A percentile compares a stretch with the other conserved stretches of the same genome.
phyloP scores from a whole-genome alignment of 139 green algal genomes.

The Eudorina sp. region DNA sequence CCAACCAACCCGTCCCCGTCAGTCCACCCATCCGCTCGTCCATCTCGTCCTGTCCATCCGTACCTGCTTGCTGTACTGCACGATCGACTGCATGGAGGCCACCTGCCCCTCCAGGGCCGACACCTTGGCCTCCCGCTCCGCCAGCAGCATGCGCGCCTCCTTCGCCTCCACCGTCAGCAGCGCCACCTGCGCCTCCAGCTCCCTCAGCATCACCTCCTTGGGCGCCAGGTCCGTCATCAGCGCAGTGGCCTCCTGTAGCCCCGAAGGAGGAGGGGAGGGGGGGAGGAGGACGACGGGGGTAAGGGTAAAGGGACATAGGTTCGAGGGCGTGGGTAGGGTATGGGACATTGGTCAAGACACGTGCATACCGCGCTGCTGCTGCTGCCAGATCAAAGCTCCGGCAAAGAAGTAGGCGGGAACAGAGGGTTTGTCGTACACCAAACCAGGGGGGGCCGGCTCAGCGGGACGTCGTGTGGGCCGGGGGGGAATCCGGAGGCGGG shows the following conservation, averaged over 20 bases:
- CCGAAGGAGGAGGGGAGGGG: not conserved
- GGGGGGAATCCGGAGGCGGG: too few relatives aligned
- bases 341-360: too few relatives aligned
- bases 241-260: conserved; percentile 24
- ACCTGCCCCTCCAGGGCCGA: conserved; percentile 49
- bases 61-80: conserved; percentile 51
- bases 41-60: too few relatives aligned
- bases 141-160: conserved; percentile 46
- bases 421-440: too few relatives aligned
- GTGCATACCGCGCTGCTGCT: too few relatives aligned
- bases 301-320: not conserved
- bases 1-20: too few relatives aligned
- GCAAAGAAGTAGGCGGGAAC: too few relatives aligned
- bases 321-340: too few relatives aligned
- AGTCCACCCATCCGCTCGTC: too few relatives aligned
- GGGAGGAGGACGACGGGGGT: not conserved
- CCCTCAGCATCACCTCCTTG: conserved; percentile 44
- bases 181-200: conserved; percentile 48
- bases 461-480: too few relatives aligned
- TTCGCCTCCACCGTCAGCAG: conserved; percentile 52
- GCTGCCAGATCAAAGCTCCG: too few relatives aligned
- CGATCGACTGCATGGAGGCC: conserved; percentile 43
- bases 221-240: conserved; percentile 48
- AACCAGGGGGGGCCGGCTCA: too few relatives aligned
- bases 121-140: conserved; percentile 41